Conservation (phyloP, 306 rosid species). For the Vigna trinervia region DNA sequence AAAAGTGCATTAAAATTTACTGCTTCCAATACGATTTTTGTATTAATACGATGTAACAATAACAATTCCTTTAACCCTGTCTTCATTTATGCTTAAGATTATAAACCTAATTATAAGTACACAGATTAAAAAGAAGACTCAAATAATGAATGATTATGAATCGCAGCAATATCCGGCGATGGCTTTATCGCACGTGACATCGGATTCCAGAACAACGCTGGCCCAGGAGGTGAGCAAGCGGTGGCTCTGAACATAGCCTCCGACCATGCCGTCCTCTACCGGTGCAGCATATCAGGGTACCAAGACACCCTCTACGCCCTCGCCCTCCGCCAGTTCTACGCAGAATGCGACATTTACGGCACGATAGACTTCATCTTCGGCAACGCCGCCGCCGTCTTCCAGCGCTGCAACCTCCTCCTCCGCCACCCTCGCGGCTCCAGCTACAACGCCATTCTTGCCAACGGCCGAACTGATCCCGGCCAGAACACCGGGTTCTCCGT, state of each 20-base stretch:
- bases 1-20: too few relatives aligned
- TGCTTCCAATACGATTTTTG: too few relatives aligned
- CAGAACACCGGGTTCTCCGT: constrained; percentile 63
- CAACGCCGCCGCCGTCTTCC: constrained; percentile 60
- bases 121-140: too few relatives aligned
- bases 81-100: too few relatives aligned
- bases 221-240: constrained; percentile 55
- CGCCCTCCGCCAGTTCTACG: constrained; percentile 63
- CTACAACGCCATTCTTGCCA: constrained; percentile 51
- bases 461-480: constrained; percentile 55
- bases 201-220: constrained; percentile 60
- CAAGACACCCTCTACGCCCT: constrained; percentile 62
- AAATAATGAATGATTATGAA: too few relatives aligned
- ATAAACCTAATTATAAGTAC: too few relatives aligned
- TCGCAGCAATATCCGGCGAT: constrained; percentile 53
- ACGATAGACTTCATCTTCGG: constrained; percentile 68
- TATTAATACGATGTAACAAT: too few relatives aligned
- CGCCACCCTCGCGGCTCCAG: constrained; percentile 40
- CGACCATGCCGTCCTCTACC: constrained; percentile 50
- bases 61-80: too few relatives aligned
- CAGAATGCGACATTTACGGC: constrained; percentile 60
- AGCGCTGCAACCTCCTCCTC: constrained; percentile 46
- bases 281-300: constrained; percentile 56
- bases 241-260: constrained; percentile 57
- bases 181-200: constrained; percentile 58